Base-by-base conservation (phyloP, 805 yeast genomes). In the Maudiozyma turicensis region DNA sequence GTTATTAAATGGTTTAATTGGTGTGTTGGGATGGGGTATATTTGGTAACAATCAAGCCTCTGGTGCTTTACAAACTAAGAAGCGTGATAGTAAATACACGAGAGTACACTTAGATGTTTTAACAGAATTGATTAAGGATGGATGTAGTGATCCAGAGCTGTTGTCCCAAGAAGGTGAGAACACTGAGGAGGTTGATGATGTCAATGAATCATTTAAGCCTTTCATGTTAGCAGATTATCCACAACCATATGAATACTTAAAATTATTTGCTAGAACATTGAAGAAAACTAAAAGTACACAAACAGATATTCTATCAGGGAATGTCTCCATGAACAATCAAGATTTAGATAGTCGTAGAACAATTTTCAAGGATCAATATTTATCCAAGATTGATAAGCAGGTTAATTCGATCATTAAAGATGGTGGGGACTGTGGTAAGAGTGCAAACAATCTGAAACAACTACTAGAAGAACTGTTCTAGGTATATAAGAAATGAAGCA, bases 351-450 rank as follows among this genome's bases (percentile, higher is more conserved):
- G 60, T 6, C 63, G 66, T 47, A 54, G 47, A 44, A 49, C 48
- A 28, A 68, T 81, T 0, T 64, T 85, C 49, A 60, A 67, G 40
- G 85, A 80, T 48, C 72, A 77, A 29, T 84, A 81, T 57, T 58
- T 67, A 42, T 63, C 64, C 1, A 77, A 77, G 9, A 69, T 86
- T 45, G 48, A 58, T 20, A 72, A 68, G 44, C 83, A 86, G 37
- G 68, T 83, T 26, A 69, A 66, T 1, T 69, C 69, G 39, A 57
- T 78, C 33, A 64, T 79, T 8, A 79, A 78, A 56, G 93, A 85
- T 54, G 95, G 88, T 10, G 90, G 90, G 1, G 86, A 81, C 44
- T 68, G 75, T 15, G 89, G 89, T 3, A 74, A 80, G 52, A 74
- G 62, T 11, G 73, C 77, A 7, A 69, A 67, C 48, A 58, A 52